Base-by-base conservation (phyloP, 2,329 filamentous ascomycete species). In the Aspergillus novofumigatus region DNA sequence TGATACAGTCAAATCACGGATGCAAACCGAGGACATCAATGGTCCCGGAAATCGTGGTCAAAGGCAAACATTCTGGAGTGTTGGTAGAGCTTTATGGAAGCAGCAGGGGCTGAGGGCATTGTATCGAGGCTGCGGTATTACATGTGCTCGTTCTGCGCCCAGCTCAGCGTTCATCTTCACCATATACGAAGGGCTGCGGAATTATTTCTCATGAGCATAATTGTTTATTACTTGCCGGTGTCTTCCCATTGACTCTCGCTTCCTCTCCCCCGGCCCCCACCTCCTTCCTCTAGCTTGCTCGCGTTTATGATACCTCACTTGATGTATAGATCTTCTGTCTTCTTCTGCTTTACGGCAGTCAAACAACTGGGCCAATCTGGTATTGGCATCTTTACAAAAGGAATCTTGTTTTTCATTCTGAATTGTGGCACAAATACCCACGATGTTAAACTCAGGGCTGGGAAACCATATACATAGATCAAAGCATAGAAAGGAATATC, bases 81-180 rank as follows among this genome's bases (percentile, higher is more conserved):
- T 95, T 58, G 86, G 87, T 0, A 81, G 77, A 56, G 81, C 85
- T 17, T 75, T 97, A n/a, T 99, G 91, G 89, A 83, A 81, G 59
- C 85, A 91, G 67, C 86, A 92, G 58, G 94, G 94, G 0, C 58
- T 97, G 21, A 87, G 84, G 62, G 93, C 92, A 1, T 80, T 97
- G 72, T 99, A 99, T 72, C 86, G 93, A 53, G 94, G 94, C 3
- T 99, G 94, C 67, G 94, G 94, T 32, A 94, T 99, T 63, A 99
- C 94, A 0, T 91, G 94, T 49, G 80, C 87, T 32, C 85, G 94
- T 59, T 89, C 92, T 38, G 92, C 92, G 32, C 94, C 94, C 2
- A 97, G 92, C 74, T 97, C 92, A n/a, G 94, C 94, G 7, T 92
- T 97, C 69, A 99, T 99, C 59, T 99, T 99, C 69, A 92, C 94